A percentile compares a stretch with the other conserved stretches of the same genome.
These are phyloP conservation scores for Pythium phragmitis DNA, from an alignment of 352 stramenopile genomes.

Conservation along the genomic window DNA sequence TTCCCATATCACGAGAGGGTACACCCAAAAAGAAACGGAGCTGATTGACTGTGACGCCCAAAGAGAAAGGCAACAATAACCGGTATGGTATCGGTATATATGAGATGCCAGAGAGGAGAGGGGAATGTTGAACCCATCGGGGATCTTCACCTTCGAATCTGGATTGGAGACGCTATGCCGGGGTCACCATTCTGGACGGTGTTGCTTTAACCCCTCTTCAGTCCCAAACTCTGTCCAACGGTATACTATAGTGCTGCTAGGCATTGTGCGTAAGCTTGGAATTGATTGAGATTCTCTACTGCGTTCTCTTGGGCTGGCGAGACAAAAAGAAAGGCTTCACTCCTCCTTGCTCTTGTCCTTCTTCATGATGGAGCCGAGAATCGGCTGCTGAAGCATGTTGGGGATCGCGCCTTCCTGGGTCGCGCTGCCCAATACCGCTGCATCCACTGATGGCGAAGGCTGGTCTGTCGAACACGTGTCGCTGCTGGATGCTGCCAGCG, in stretches of 20 bases:
- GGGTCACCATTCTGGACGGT: too few species aligned
- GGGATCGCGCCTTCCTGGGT: conserved; percentile 63
- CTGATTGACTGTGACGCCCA: not conserved
- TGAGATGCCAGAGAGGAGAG: not conserved
- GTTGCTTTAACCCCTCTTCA: too few species aligned
- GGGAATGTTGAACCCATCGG: conserved; percentile 13
- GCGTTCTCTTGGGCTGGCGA: not conserved
- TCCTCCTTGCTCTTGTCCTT: conserved; percentile 22
- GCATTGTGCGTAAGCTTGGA: too few species aligned
- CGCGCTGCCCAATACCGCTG: not conserved
- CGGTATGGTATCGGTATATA: conserved; percentile 10
- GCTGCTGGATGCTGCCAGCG: conserved; percentile 21
- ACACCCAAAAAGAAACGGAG: conserved; percentile 2
- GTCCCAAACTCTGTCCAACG: too few species aligned
- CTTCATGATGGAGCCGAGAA: conserved; percentile 38
- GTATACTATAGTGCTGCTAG: too few species aligned
- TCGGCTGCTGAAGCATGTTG: conserved; percentile 63
- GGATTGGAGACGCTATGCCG: too few species aligned
- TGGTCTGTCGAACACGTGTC: conserved; percentile 22
- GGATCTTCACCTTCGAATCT: not conserved
- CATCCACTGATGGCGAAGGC: conserved; percentile 17
- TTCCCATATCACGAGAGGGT: not conserved
- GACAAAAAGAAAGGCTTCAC: not conserved
- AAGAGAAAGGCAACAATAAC: conserved; percentile 1
- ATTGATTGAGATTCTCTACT: too few species aligned